A percentile compares a stretch with the other conserved stretches of the same genome.
Conservation (phyloP, 495 filamentous ascomycete species). For the Polyplosphaeria fusca region DNA sequence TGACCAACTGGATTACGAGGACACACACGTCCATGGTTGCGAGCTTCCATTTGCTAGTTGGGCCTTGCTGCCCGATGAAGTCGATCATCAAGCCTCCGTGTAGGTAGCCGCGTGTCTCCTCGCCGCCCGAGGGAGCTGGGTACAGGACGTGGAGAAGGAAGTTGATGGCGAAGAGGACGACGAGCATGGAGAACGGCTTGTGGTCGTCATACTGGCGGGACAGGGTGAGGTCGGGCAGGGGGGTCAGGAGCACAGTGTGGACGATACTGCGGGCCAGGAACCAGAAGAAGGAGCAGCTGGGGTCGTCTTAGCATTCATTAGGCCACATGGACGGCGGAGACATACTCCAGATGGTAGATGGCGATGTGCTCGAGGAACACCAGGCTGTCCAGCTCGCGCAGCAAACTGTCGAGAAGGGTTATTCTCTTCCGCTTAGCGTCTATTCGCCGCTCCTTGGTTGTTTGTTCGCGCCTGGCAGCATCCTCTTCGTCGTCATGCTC, state of each 20-base stretch:
- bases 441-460: constrained; percentile 36
- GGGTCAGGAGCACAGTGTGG: constrained; percentile 75
- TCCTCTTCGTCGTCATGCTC: constrained; percentile 14
- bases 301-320: background rate
- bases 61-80: constrained; percentile 80
- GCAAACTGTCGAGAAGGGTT: constrained; percentile 65
- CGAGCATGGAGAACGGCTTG: constrained; percentile 25
- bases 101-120: constrained; percentile 74
- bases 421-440: constrained; percentile 52
- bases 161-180: constrained; percentile 61
- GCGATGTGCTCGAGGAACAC: constrained; percentile 76
- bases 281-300: constrained; percentile 73
- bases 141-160: constrained; percentile 65
- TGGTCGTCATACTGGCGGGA: constrained; percentile 46
- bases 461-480: constrained; percentile 36
- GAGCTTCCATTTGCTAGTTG: constrained; percentile 62
- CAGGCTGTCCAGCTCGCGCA: constrained; percentile 73
- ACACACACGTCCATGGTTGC: constrained; percentile 63
- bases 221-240: constrained; percentile 68
- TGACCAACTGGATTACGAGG: constrained; percentile 65
- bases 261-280: constrained; percentile 66
- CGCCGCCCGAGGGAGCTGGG: constrained; percentile 62
- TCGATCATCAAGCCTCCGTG: constrained; percentile 84
- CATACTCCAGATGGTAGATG: constrained; percentile 90
- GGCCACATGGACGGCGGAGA: background rate